phyloP scores from a whole-genome alignment of 2,329 filamentous ascomycete species.

The Apiospora saccharicola region DNA sequence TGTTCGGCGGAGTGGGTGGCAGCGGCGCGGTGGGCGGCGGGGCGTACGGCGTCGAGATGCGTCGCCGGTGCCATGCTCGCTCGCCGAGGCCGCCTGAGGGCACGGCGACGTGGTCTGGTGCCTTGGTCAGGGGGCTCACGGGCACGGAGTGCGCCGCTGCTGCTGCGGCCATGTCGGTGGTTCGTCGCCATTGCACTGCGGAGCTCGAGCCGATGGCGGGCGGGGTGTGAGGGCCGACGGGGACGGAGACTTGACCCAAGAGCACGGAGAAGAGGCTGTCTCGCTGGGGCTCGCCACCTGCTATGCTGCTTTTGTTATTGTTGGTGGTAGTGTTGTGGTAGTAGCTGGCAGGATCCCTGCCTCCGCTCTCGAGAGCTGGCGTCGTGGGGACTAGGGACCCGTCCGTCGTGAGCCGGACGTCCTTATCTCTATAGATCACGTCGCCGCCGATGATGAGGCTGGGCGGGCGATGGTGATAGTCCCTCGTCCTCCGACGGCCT shows the following conservation, averaged over 20 bases:
- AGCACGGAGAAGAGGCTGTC: conserved; percentile 32
- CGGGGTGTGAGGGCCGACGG: conserved; percentile 4
- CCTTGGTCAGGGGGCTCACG: conserved; percentile 29
- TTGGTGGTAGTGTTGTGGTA: conserved; percentile 8
- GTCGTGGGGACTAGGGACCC: conserved; percentile 34
- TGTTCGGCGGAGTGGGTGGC: conserved; percentile 5
- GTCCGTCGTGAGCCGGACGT: conserved; percentile 28
- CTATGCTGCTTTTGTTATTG: not conserved
- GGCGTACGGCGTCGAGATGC: conserved; percentile 35
- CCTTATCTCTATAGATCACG: not conserved
- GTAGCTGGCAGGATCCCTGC: not conserved
- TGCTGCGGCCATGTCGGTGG: conserved; percentile 20
- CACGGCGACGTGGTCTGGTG: conserved; percentile 24
- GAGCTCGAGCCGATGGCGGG: conserved; percentile 33
- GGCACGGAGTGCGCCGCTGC: conserved; percentile 18
- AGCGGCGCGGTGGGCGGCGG: conserved; percentile 24
- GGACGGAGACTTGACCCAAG: conserved; percentile 32
- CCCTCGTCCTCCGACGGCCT: conserved; percentile 5
- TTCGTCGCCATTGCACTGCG: conserved; percentile 33
- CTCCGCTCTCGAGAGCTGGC: conserved; percentile 37
- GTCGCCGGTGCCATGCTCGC: conserved; percentile 38
- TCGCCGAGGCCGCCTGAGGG: conserved; percentile 33
- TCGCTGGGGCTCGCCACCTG: conserved; percentile 7
- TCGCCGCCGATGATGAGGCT: conserved; percentile 30
- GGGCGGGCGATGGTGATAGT: conserved; percentile 26